A percentile compares a stretch with the other conserved stretches of the same genome.
These are phyloP conservation scores for Aspergillus sp. DNA, from an alignment of 2,329 filamentous ascomycete genomes.

Conservation along the genomic window DNA sequence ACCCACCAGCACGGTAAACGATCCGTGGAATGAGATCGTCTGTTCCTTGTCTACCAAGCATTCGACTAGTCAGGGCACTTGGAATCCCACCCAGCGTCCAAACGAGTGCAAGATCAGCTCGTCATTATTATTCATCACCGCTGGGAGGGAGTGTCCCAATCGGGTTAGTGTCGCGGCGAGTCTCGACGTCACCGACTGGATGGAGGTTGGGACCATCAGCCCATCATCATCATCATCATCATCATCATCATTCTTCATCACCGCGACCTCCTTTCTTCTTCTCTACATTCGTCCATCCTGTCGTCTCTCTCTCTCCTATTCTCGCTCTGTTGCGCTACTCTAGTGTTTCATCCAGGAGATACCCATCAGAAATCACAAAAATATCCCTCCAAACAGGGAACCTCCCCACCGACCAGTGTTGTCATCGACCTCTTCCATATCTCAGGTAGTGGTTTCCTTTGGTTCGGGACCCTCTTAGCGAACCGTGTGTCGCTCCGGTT, in stretches of 20 bases:
- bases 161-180: conserved; percentile 13
- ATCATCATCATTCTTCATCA: not conserved
- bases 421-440: conserved; percentile 1
- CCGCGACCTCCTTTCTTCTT: not conserved
- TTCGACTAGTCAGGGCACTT: not conserved
- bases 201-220: not conserved
- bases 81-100: not conserved
- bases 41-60: not conserved
- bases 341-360: too few species aligned
- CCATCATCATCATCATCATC: not conserved
- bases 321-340: too few species aligned
- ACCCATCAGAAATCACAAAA: not conserved
- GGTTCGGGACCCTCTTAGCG: conserved; percentile 7
- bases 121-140: conserved; percentile 10
- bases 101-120: not conserved
- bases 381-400: not conserved
- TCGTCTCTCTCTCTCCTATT: not conserved
- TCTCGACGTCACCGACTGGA: conserved; percentile 24
- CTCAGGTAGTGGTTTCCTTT: conserved; percentile 2
- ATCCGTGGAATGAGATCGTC: too few species aligned
- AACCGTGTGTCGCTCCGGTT: conserved; percentile 14
- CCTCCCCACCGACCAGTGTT: too few species aligned
- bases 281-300: not conserved
- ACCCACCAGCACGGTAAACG: not conserved
- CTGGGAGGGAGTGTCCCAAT: conserved; percentile 12